Evolutionary conservation across 2,329 filamentous ascomycete species (phyloP), one percentile per base, ranked within the genome.

Genomic region (Harringtonia lauricola): DNA sequence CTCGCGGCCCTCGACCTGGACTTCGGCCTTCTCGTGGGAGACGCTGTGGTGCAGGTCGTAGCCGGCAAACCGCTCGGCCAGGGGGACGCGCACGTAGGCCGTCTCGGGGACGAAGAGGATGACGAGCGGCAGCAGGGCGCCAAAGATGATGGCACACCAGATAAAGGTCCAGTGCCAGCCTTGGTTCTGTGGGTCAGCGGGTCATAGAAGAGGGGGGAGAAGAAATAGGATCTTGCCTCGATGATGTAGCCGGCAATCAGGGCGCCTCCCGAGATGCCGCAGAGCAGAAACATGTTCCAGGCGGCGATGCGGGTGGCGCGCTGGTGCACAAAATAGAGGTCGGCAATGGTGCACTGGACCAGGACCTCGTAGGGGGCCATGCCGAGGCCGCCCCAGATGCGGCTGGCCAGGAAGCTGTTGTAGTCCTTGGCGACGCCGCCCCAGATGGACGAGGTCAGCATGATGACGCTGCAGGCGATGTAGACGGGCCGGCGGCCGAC

Each of bases 311-410:
- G 58, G 21, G 61, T 64, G 4, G 64, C 67, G 8, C 67, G 61
- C 54, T 70, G 59, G 46, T 69, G 66, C 5, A 68, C 63, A 45
- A 64, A 70, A 50, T 66, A 70, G 24, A 69, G 52, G 41, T 69
- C 67, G 7, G 64, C 64, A 38, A 68, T 64, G 1, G 68, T 73
- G 52, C 67, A 69, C 54, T 72, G 70, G 5, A 75, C 68, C 7
- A 76, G 55, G 3, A 71, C 64, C 50, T 75, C 71, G 44, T 66
- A 67, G 0, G 71, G 64, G 1, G 69, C 67, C 65, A 72, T 71
- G 5, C 67, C 68, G 6, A 73, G 53, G 4, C 65, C 70, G 6
- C 62, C 62, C 19, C 71, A 57, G 29, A 72, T 60, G 13, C 69
- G 60, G 41, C 64, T 67, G 4, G 59, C 69, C 1, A 72, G 54